Percentiles rank a stretch among this genome's conserved stretches.
These are phyloP conservation scores for Paramyrothecium roridum DNA, from an alignment of 2,329 filamentous ascomycete genomes.

Conservation along the genomic window DNA sequence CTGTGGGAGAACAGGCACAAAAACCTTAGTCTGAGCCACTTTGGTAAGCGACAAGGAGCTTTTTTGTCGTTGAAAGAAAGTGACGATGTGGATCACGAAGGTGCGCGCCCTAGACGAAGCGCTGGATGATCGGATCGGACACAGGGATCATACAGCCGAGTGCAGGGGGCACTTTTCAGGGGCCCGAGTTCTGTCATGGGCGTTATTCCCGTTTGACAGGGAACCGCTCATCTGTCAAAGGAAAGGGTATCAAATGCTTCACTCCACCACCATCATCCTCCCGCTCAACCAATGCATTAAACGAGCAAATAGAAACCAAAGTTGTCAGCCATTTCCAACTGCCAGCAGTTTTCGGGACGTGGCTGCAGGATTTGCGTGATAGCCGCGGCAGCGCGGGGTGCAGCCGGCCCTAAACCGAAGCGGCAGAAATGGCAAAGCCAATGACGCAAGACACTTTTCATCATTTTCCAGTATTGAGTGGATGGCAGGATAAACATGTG, in stretches of 20 bases:
- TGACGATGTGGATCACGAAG: not conserved
- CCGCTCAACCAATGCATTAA: not conserved
- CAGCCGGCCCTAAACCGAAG: too few relatives aligned
- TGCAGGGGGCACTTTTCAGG: not conserved
- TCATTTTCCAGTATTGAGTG: too few relatives aligned
- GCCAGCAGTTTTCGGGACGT: too few relatives aligned
- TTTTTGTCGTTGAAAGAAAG: too few relatives aligned
- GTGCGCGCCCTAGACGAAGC: not conserved
- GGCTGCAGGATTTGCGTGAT: too few relatives aligned
- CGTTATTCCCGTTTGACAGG: not conserved
- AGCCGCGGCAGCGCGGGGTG: too few relatives aligned
- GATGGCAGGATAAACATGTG: not conserved
- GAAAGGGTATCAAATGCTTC: not conserved
- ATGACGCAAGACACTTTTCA: not conserved
- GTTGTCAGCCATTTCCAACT: too few relatives aligned
- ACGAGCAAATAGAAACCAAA: too few relatives aligned
- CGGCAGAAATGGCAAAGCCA: not conserved
- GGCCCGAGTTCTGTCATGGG: not conserved
- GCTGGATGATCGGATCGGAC: not conserved
- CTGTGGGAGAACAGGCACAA: too few relatives aligned
- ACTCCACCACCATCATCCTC: not conserved
- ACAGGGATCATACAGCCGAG: not conserved
- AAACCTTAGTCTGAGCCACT: too few relatives aligned
- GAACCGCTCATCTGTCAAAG: not conserved
- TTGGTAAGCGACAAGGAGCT: too few relatives aligned